phyloP scores from a whole-genome alignment of 495 filamentous ascomycete genomes.

The Lophium mytilinum region DNA sequence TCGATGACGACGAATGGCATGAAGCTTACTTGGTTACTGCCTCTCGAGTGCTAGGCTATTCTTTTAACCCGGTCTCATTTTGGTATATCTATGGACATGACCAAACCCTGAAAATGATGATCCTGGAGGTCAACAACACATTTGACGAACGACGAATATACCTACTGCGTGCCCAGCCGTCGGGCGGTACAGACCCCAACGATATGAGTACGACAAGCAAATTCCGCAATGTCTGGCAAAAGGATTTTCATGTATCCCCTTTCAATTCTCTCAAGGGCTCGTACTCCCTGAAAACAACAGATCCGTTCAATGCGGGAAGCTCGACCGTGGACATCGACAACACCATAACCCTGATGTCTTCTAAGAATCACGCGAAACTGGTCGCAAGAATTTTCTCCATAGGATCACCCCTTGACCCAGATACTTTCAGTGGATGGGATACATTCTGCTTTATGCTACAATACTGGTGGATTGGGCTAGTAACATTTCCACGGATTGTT shows the following conservation, averaged over 20 bases:
- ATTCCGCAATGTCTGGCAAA: constrained; percentile 49
- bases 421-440: constrained; percentile 32
- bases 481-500: constrained; percentile 54
- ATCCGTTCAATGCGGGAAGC: constrained; percentile 43
- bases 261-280: constrained; percentile 59
- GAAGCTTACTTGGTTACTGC: constrained; percentile 63
- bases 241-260: constrained; percentile 68
- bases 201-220: not conserved
- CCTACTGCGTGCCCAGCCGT: constrained; percentile 31
- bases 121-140: constrained; percentile 73
- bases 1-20: constrained; percentile 46
- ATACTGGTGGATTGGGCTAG: constrained; percentile 58
- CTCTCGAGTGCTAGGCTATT: constrained; percentile 59
- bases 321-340: constrained; percentile 39
- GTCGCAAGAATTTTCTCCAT: constrained; percentile 46
- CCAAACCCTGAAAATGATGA: constrained; percentile 53
- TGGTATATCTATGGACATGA: constrained; percentile 66
- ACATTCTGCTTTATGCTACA: constrained; percentile 41
- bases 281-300: constrained; percentile 47
- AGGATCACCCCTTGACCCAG: constrained; percentile 42
- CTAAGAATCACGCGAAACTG: constrained; percentile 47
- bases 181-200: constrained; percentile 25
- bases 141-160: constrained; percentile 66
- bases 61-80: constrained; percentile 70
- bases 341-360: constrained; percentile 49